Conservation (phyloP, 1,284 basidiomycete genomes). For the Ustilago sp. region DNA sequence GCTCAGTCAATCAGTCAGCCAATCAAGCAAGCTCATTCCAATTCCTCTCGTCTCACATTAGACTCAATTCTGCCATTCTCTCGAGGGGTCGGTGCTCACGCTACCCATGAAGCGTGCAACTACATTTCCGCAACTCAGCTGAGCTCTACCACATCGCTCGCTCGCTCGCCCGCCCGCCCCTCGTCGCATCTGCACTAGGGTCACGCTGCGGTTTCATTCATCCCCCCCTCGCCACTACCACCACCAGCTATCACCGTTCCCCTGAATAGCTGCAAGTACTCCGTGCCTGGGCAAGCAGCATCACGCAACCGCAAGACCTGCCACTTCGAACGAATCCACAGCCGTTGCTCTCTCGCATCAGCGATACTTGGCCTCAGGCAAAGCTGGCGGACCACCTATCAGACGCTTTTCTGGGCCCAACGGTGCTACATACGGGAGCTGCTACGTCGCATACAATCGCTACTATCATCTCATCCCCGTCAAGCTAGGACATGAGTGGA, state of each 20-base stretch:
- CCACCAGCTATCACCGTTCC: not conserved
- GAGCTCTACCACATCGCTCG: slow-evolving; percentile 19
- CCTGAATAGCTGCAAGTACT: not conserved
- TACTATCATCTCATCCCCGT: not conserved
- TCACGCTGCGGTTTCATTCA: slow-evolving; percentile 16
- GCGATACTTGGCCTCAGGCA: not conserved
- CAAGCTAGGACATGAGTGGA: slow-evolving; percentile 31
- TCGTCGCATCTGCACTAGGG: not conserved
- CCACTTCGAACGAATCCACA: too few species aligned
- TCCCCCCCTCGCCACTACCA: not conserved
- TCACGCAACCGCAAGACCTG: not conserved
- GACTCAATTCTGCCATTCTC: not conserved
- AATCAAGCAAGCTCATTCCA: slow-evolving; percentile 1
- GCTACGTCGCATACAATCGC: not conserved
- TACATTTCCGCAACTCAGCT: slow-evolving; percentile 8
- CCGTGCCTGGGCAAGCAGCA: not conserved
- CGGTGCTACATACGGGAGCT: not conserved
- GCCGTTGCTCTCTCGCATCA: not conserved
- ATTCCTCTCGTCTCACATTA: slow-evolving; percentile 8
- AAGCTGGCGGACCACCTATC: not conserved
- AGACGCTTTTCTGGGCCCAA: not conserved
- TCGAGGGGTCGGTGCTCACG: slow-evolving; percentile 31
- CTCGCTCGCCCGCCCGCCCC: slow-evolving; percentile 5
- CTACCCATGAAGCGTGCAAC: slow-evolving; percentile 1
- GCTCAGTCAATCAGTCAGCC: not conserved